These are phyloP conservation scores for Eleusine coracana DNA, from an alignment of 176 grass and related monocot species.

Conservation along the genomic window DNA sequence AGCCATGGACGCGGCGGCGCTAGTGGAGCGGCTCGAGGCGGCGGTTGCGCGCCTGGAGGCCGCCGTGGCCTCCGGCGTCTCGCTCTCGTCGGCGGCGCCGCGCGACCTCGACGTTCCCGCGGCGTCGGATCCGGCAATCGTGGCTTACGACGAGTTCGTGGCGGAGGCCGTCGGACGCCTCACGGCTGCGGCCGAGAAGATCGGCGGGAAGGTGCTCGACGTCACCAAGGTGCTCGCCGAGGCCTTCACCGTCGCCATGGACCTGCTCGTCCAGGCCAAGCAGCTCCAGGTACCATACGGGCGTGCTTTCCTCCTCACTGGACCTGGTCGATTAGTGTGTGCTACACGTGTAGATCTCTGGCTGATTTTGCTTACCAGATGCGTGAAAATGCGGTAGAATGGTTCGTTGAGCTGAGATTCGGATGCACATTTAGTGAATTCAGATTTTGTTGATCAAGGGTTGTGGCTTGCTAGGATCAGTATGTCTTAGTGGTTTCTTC, in stretches of 20 bases:
- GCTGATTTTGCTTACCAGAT: neutral
- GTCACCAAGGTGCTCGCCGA: constrained; percentile 73
- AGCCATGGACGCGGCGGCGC: constrained; percentile 70
- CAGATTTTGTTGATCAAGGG: neutral
- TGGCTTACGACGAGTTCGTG: constrained; percentile 83
- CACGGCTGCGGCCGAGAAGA: constrained; percentile 68
- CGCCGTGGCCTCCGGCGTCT: constrained; percentile 48
- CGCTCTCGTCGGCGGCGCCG: constrained; percentile 38
- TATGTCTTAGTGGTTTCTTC: neutral
- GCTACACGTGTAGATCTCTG: constrained; percentile 29
- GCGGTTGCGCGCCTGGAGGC: constrained; percentile 88
- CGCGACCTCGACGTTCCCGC: constrained; percentile 34
- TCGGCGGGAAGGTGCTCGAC: constrained; percentile 87
- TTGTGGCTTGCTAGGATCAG: neutral
- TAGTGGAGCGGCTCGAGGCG: constrained; percentile 84
- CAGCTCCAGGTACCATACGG: constrained; percentile 59
- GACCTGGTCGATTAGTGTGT: neutral
- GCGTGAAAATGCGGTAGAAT: neutral
- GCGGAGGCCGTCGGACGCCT: constrained; percentile 56
- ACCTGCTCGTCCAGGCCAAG: constrained; percentile 82
- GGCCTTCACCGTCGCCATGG: constrained; percentile 69
- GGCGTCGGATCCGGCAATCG: constrained; percentile 70
- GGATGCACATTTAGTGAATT: neutral
- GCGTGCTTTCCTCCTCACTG: neutral
- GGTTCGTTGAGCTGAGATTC: constrained; percentile 20